Percentiles rank a stretch among this genome's conserved stretches.
Evolutionary conservation across 768 basidiomycete genomes (phyloP).

Genomic region (Rhodotorula graminis): DNA sequence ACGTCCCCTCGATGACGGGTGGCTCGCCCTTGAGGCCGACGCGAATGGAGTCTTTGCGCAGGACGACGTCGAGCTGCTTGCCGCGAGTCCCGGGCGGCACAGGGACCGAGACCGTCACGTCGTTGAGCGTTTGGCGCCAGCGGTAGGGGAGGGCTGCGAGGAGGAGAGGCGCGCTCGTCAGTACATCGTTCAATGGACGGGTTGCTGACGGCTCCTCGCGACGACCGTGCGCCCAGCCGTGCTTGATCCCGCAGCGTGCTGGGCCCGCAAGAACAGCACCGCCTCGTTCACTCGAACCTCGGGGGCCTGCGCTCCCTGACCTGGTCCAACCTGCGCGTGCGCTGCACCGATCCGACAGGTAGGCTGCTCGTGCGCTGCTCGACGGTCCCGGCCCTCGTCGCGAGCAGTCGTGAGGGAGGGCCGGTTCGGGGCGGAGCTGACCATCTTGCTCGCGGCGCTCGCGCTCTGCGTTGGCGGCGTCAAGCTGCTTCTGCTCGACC

Average conservation of each 20-base stretch:
- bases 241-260: too few species aligned
- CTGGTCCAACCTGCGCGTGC: too few species aligned
- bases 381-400: too few species aligned
- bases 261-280: not conserved
- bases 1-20: conserved; percentile 77
- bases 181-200: too few species aligned
- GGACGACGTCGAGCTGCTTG: conserved; percentile 64
- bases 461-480: conserved; percentile 62
- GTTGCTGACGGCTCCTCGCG: too few species aligned
- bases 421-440: too few species aligned
- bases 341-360: too few species aligned
- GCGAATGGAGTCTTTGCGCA: conserved; percentile 76
- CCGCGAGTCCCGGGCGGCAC: conserved; percentile 83
- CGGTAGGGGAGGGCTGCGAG: conserved; percentile 63
- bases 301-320: too few species aligned
- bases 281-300: not conserved
- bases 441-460: conserved; percentile 80
- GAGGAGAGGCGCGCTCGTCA: conserved; percentile 18
- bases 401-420: too few species aligned
- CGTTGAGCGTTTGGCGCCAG: conserved; percentile 85
- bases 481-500: conserved; percentile 68
- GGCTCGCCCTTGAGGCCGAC: conserved; percentile 81
- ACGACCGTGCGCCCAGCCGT: too few species aligned
- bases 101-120: conserved; percentile 74
- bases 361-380: too few species aligned